Evolutionary conservation across 441 rosid species (phyloP).

Genomic region (Populus tomentosa): DNA sequence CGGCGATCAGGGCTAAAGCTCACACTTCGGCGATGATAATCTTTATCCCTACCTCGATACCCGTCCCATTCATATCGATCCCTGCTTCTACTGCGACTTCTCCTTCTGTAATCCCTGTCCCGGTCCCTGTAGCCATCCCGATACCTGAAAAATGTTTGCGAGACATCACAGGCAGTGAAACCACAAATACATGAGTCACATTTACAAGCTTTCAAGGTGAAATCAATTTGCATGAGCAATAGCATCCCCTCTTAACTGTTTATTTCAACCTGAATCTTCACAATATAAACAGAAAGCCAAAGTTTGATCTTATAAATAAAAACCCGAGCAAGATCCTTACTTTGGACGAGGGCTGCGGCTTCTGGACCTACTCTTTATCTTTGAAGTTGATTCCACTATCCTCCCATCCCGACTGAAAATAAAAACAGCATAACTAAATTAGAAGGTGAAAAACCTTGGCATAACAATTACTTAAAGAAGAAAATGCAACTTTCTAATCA

Average conservation of each 20-base stretch:
- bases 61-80: constrained; percentile 48
- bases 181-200: neutral
- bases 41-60: constrained; percentile 45
- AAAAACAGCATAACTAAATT: neutral
- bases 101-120: constrained; percentile 32
- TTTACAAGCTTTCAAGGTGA: neutral
- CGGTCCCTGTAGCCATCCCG: constrained; percentile 45
- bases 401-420: constrained; percentile 46
- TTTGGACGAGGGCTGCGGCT: constrained; percentile 56
- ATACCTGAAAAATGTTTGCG: constrained; percentile 22
- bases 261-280: neutral
- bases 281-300: too few species aligned
- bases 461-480: neutral
- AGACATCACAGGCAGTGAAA: neutral
- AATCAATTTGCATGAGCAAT: neutral
- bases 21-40: constrained; percentile 39
- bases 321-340: constrained; percentile 11
- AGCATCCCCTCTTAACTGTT: neutral
- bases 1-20: constrained; percentile 51
- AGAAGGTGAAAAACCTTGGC: neutral
- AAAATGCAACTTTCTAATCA: neutral
- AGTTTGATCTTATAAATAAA: neutral
- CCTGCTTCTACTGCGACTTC: constrained; percentile 58
- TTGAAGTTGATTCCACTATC: constrained; percentile 41
- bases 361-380: constrained; percentile 38